These are phyloP conservation scores for Penicillium robsamsonii DNA, from an alignment of 495 filamentous ascomycete species.

Conservation along the genomic window DNA sequence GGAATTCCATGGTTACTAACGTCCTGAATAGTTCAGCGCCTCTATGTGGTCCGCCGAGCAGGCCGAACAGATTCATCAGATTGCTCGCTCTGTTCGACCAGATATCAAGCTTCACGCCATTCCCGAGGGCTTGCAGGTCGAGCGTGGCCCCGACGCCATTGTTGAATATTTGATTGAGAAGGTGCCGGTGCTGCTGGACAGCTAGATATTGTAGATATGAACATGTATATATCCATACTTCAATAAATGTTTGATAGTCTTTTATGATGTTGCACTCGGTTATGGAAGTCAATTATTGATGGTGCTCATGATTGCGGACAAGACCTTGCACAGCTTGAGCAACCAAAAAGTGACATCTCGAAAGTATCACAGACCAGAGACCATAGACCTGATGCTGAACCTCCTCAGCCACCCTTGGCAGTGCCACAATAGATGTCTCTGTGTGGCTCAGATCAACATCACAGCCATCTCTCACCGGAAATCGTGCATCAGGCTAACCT, in stretches of 20 bases:
- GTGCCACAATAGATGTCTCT: not conserved
- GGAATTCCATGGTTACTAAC: conserved; percentile 8
- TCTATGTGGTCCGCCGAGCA: conserved; percentile 67
- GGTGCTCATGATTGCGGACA: no score
- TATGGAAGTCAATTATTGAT: no score
- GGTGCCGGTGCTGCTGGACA: conserved; percentile 51
- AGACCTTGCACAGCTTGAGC: no score
- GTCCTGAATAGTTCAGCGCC: conserved; percentile 53
- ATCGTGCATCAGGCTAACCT: not conserved
- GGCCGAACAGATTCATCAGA: conserved; percentile 52
- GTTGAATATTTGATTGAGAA: conserved; percentile 63
- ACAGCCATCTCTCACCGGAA: not conserved
- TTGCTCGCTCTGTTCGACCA: conserved; percentile 51
- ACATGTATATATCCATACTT: conserved; percentile 1
- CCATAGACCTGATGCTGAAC: no score
- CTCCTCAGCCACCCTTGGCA: not conserved
- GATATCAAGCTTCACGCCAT: conserved; percentile 58
- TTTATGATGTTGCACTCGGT: no score
- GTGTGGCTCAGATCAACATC: not conserved
- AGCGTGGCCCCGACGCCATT: conserved; percentile 62
- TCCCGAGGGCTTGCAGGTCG: conserved; percentile 61
- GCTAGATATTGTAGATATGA: conserved; percentile 18
- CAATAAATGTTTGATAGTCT: not conserved
- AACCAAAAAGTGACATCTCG: not conserved
- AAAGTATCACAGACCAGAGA: no score